phyloP scores from a whole-genome alignment of 1,284 basidiomycete genomes.

The Cryptococcus sp. region DNA sequence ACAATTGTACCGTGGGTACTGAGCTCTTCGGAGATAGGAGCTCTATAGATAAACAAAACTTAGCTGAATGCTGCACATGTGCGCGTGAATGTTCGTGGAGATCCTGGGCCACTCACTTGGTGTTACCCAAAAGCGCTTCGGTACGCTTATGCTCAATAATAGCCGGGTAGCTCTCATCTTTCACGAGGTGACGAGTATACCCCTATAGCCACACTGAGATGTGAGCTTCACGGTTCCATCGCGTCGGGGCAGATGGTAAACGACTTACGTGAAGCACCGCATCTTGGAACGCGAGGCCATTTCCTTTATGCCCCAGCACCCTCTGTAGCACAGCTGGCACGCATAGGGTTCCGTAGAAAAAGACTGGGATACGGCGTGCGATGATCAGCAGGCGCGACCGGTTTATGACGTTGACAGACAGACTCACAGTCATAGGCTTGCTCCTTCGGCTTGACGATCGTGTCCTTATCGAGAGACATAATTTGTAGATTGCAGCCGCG shows the following conservation, averaged over 20 bases:
- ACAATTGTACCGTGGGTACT: slow-evolving; percentile 70
- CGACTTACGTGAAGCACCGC: slow-evolving; percentile 54
- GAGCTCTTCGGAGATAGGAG: slow-evolving; percentile 35
- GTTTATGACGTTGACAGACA: too few species aligned
- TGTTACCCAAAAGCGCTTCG: slow-evolving; percentile 10
- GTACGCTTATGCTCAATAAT: slow-evolving; percentile 53
- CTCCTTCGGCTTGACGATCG: slow-evolving; percentile 8
- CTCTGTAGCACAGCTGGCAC: slow-evolving; percentile 65
- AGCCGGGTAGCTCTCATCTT: slow-evolving; percentile 69
- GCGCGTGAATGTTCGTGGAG: background rate
- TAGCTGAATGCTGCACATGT: too few species aligned
- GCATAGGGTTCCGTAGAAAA: slow-evolving; percentile 83
- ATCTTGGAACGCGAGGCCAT: slow-evolving; percentile 59
- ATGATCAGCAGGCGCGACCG: too few species aligned
- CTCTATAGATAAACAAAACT: slow-evolving; percentile 25
- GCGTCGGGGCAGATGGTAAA: slow-evolving; percentile 40
- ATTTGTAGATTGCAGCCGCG: too few species aligned
- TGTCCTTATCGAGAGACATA: slow-evolving; percentile 8
- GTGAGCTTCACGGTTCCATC: slow-evolving; percentile 22
- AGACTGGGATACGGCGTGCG: slow-evolving; percentile 53
- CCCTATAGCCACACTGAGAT: slow-evolving; percentile 52
- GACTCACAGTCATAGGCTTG: slow-evolving; percentile 15
- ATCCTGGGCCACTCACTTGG: slow-evolving; percentile 8
- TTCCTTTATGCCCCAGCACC: slow-evolving; percentile 61
- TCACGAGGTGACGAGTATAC: slow-evolving; percentile 70